phyloP scores from a whole-genome alignment of 1,284 basidiomycete species.

The Pseudozyma thailandica region DNA sequence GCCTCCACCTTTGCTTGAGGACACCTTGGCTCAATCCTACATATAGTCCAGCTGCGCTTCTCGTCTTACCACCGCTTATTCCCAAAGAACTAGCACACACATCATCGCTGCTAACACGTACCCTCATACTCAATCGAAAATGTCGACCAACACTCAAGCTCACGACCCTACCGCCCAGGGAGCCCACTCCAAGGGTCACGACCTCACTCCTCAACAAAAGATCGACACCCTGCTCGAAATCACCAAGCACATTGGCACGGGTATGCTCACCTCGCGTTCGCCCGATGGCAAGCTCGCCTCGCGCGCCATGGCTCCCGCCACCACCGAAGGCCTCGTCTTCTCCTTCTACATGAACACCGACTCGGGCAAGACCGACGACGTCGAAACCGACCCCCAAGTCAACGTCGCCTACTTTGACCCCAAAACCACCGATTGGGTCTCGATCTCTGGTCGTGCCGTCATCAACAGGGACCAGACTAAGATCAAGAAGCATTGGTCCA shows the following conservation, averaged over 20 bases:
- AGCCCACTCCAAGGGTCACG: constrained; percentile 35
- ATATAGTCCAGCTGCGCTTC: not conserved
- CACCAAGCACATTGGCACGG: constrained; percentile 60
- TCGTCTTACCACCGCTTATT: not conserved
- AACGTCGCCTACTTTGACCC: constrained; percentile 75
- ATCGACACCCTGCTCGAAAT: constrained; percentile 51
- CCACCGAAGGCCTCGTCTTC: constrained; percentile 72
- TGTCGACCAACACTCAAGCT: constrained; percentile 43
- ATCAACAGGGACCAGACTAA: constrained; percentile 52
- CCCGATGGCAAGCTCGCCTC: constrained; percentile 81
- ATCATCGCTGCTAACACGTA: too few species aligned
- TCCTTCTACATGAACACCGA: constrained; percentile 60
- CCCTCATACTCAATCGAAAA: constrained; percentile 4
- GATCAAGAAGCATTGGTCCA: constrained; percentile 62
- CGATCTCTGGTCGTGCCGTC: constrained; percentile 78
- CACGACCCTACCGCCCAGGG: constrained; percentile 54
- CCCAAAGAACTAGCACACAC: not conserved
- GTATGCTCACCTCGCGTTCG: constrained; percentile 84
- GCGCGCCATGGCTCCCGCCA: constrained; percentile 81
- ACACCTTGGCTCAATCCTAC: not conserved
- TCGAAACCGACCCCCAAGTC: constrained; percentile 53
- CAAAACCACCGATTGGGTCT: constrained; percentile 82
- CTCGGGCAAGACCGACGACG: constrained; percentile 59
- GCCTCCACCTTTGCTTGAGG: not conserved
- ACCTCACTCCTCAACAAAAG: constrained; percentile 51